Evolutionary conservation across 139 green algal species (phyloP).

Genomic region (Nannochloris sp.): DNA sequence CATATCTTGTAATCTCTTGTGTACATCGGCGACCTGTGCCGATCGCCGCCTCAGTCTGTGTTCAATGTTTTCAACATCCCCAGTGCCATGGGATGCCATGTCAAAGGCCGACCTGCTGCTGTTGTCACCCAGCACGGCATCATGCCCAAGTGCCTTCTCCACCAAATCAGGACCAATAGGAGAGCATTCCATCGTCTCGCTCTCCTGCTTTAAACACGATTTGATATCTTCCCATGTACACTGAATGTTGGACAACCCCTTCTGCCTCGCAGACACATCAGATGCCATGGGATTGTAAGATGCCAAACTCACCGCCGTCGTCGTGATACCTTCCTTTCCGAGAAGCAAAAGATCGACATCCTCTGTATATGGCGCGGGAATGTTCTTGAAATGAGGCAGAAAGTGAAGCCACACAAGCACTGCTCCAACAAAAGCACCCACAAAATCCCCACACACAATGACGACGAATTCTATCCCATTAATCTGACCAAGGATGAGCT

Average conservation of each 20-base stretch:
- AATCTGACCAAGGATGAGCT: slow-evolving; percentile 17
- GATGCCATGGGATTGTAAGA: slow-evolving; percentile 29
- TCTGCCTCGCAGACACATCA: not conserved
- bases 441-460: slow-evolving; percentile 25
- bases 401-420: slow-evolving; percentile 52
- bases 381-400: slow-evolving; percentile 50
- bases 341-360: slow-evolving; percentile 35
- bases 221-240: slow-evolving; percentile 8
- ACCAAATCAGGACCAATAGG: slow-evolving; percentile 9
- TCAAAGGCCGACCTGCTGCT: too few relatives aligned
- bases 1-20: slow-evolving; percentile 26
- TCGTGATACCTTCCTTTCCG: slow-evolving; percentile 22
- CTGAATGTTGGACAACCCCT: slow-evolving; percentile 2
- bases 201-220: slow-evolving; percentile 12
- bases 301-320: slow-evolving; percentile 27
- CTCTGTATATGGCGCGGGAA: slow-evolving; percentile 27
- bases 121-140: not conserved
- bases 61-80: not conserved
- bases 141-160: slow-evolving; percentile 12
- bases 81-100: not conserved
- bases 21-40: slow-evolving; percentile 26
- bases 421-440: slow-evolving; percentile 42
- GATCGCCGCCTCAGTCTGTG: not conserved
- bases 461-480: slow-evolving; percentile 16
- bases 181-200: not conserved